Evolutionary conservation across 2,329 filamentous ascomycete genomes (phyloP), one percentile per base, ranked within the genome.

Genomic region (Thelonectria rubi): DNA sequence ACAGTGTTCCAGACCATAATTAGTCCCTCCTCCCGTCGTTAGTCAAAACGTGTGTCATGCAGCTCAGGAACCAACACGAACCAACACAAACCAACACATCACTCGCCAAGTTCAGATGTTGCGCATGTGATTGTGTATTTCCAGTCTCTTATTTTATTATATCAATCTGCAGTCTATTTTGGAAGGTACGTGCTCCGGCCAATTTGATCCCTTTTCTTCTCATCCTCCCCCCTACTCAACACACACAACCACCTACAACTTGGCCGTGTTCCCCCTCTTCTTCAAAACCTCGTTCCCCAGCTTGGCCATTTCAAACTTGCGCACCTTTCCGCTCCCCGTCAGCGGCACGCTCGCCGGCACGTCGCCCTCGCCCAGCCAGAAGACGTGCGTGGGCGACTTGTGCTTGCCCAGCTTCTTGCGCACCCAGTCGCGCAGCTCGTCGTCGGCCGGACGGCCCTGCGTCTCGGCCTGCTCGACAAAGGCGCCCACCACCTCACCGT

Each of bases 341-440:
- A 91, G 78, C 10, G 89, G 89, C 32, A 90, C 80, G 1, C 79
- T 77, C 1, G 69, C 68, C 1, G 86, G 82, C 21, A 89, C 81
- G 11, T 83, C 84, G 47, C 83, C 82, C 65, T 85, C 79, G 0
- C 91, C 91, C 24, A 94, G 82, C 84, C 91, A 92, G 73, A 93
- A 93, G n/a, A 94, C 74, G 74, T 93, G 85, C 9, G 85, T 80
- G 0, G 91, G 91, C 3, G 89, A 87, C 77, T 91, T 91, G 73
- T 91, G 88, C 39, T 83, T 79, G 1, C 88, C 88, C 7, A 91
- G 80, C 37, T 80, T 83, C 66, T 84, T 78, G 52, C 85, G 81
- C 1, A 87, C 87, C 88, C 88, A 91, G 45, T 84, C 81, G 15
- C 83, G 79, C n/a, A 91, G 73, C 63, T 88, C 84, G 5, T 83